Evolutionary conservation across 2,329 filamentous ascomycete genomes (phyloP), one percentile per base, ranked within the genome.

Genomic region (Blastomyces gilchristii): DNA sequence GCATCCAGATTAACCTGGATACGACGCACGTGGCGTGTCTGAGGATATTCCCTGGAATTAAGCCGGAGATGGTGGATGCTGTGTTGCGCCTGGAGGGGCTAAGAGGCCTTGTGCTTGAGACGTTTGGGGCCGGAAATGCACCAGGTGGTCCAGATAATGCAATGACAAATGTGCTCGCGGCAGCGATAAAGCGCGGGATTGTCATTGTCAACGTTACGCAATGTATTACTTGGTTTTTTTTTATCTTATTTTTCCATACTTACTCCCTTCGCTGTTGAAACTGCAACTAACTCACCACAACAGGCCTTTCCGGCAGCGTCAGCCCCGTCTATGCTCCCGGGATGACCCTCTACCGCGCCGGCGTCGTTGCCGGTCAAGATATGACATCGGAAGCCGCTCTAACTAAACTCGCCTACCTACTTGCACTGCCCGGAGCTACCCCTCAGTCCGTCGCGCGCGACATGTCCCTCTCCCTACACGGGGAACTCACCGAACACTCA

Each of bases 191-290:
- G 71, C 84, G 90, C 64, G 91, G 90, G 47, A 87, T 94, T 67
- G 85, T 94, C 64, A 87, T 97, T 64, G 90, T 96, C 68, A 96
- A 95, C 72, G 87, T 97, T 65, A 95, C 90, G 60, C 92, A 97
- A 78, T 97, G 92, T 80, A 83, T 87, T 68, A 70, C 77, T 79
- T 67, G 62, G 76, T 77, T 57, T 12, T 12, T 34, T 28, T 4
- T 43, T 61, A 39, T 7, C 31, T 43, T 16, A 61, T 52, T 18
- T 37, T 37, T 59, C 25, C n/a, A 41, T 5, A 14, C 4, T 31
- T 31, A 31, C 8, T n/a, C 28, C 53, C 43, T 43, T 16, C 41
- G 3, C 16, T 43, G 14, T 49, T 49, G 18, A n/a, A n/a, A 49
- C 18, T 11, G 6, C 9, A 31, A 43, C 47, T 59, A 39, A 53